phyloP scores from a whole-genome alignment of 2,329 filamentous ascomycete species.

The Epicoccum sorghinum region DNA sequence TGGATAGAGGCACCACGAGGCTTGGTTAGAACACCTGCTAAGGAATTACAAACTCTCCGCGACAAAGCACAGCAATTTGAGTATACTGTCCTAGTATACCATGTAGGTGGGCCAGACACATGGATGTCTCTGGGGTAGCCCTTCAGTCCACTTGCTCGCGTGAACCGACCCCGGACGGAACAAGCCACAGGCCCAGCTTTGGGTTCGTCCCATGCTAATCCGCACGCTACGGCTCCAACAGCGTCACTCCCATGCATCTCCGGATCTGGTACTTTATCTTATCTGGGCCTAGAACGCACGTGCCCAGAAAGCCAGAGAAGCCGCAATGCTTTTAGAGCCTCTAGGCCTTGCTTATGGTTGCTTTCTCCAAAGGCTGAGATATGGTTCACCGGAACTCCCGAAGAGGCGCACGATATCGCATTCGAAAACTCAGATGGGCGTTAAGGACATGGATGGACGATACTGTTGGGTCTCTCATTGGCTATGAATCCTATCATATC shows the following conservation, averaged over 20 bases:
- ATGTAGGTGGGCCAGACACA: conserved; percentile 3
- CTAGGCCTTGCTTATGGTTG: not conserved
- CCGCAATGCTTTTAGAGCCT: not conserved
- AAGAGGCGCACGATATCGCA: not conserved
- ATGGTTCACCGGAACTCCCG: not conserved
- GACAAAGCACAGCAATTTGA: no score
- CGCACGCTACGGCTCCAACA: conserved; percentile 8
- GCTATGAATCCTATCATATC: conserved; percentile 1
- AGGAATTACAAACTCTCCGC: no score
- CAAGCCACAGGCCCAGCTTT: not conserved
- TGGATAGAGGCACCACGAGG: no score
- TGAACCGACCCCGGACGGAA: not conserved
- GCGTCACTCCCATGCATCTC: conserved; percentile 1
- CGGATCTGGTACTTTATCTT: conserved; percentile 2
- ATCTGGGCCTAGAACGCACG: conserved; percentile 4
- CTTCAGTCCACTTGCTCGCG: conserved; percentile 8
- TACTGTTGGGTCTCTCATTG: not conserved
- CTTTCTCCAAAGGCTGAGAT: conserved; percentile 2
- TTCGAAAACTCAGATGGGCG: not conserved
- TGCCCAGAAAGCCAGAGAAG: conserved; percentile 5
- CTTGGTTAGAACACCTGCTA: no score
- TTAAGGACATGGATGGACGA: not conserved
- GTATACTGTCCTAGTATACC: not conserved
- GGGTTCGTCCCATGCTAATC: not conserved
- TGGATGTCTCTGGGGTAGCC: conserved; percentile 10